Percentiles rank a stretch among this genome's conserved stretches.
Evolutionary conservation across 1,139 yeast species (phyloP).

Genomic region (Yamadazyma epiphylla): DNA sequence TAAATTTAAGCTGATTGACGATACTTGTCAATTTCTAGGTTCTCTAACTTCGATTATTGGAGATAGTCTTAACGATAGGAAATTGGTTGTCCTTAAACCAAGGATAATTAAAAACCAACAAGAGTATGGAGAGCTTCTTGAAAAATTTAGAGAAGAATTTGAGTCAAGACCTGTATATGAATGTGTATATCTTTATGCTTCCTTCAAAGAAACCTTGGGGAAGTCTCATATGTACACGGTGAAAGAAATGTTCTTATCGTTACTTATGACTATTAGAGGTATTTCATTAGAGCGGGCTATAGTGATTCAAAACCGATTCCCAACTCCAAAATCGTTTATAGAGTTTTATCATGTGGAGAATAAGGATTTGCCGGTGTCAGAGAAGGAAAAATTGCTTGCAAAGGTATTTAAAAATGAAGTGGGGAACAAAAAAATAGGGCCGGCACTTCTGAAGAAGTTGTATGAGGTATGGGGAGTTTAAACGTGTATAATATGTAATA

Average conservation of each 20-base stretch:
- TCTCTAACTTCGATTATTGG: slow-evolving; percentile 51
- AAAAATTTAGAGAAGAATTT: slow-evolving; percentile 42
- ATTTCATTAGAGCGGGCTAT: slow-evolving; percentile 82
- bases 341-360: slow-evolving; percentile 21
- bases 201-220: slow-evolving; percentile 67
- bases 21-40: slow-evolving; percentile 63
- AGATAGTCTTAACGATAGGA: slow-evolving; percentile 26
- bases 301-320: slow-evolving; percentile 62
- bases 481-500: background rate
- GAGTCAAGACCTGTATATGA: slow-evolving; percentile 28
- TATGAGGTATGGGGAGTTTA: slow-evolving; percentile 57
- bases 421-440: slow-evolving; percentile 59
- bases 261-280: slow-evolving; percentile 80
- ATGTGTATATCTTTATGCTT: slow-evolving; percentile 60
- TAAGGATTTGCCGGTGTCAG: slow-evolving; percentile 16
- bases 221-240: slow-evolving; percentile 72
- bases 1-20: slow-evolving; percentile 69
- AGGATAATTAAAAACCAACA: slow-evolving; percentile 46
- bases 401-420: slow-evolving; percentile 48
- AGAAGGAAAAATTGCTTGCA: slow-evolving; percentile 39
- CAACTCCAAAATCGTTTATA: slow-evolving; percentile 58
- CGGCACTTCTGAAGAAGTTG: slow-evolving; percentile 55
- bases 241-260: slow-evolving; percentile 67
- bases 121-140: slow-evolving; percentile 43
- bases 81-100: slow-evolving; percentile 48